These are phyloP conservation scores for Pestalotiopsis sp. DNA, from an alignment of 2,329 filamentous ascomycete species.

Conservation along the genomic window DNA sequence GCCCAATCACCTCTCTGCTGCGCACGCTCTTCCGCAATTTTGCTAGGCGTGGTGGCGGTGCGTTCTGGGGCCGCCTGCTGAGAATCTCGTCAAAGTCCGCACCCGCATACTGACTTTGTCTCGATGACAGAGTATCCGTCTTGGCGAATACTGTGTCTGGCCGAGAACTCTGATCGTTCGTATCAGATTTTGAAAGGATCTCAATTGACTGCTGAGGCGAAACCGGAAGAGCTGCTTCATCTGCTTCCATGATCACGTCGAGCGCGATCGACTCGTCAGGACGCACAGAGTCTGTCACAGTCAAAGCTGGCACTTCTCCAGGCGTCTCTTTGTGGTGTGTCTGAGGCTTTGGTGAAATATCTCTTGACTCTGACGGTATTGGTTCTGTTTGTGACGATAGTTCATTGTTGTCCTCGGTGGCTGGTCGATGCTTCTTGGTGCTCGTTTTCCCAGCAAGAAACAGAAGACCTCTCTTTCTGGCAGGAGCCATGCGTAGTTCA, in stretches of 20 bases:
- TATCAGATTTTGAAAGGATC: not conserved
- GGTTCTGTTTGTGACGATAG: not conserved
- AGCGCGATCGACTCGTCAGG: not conserved
- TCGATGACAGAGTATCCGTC: too few relatives aligned
- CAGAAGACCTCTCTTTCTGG: constrained; percentile 50
- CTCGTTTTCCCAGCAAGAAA: constrained; percentile 41
- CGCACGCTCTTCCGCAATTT: constrained; percentile 30
- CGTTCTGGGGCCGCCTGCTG: constrained; percentile 2
- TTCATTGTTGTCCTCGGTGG: not conserved
- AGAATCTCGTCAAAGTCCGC: not conserved
- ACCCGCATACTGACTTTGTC: not conserved
- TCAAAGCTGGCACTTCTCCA: not conserved
- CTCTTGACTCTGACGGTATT: not conserved
- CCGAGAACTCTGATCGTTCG: too few relatives aligned
- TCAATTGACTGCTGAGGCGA: not conserved
- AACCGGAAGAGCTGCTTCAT: not conserved
- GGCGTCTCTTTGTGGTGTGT: not conserved
- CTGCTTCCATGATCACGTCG: not conserved
- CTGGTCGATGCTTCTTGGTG: constrained; percentile 9
- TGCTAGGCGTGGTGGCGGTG: constrained; percentile 30
- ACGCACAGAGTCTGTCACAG: not conserved
- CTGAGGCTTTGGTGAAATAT: not conserved
- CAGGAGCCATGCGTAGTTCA: constrained; percentile 49
- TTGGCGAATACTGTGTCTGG: too few relatives aligned
- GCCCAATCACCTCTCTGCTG: constrained; percentile 33